These are phyloP conservation scores for Cruciata laevipes DNA, from an alignment of 257 asterid species.

Conservation along the genomic window DNA sequence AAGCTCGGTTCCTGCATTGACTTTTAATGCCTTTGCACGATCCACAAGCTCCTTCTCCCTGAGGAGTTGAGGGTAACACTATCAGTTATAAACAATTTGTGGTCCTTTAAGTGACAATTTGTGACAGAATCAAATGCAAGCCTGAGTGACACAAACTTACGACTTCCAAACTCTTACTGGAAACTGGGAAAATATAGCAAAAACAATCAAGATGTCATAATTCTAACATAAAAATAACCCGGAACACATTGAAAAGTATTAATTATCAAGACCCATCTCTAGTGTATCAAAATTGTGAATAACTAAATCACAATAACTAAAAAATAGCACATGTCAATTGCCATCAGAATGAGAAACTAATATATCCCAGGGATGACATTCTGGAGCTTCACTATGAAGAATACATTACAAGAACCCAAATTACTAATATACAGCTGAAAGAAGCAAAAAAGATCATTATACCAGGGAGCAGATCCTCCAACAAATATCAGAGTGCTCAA, in stretches of 20 bases:
- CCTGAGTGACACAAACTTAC: not conserved
- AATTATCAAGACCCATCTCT: not conserved
- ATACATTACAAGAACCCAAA: not conserved
- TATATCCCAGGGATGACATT: not conserved
- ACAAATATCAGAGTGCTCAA: slow-evolving; percentile 33
- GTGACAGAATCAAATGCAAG: not conserved
- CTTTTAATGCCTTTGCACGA: slow-evolving; percentile 33
- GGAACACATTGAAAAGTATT: not conserved
- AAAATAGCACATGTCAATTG: not conserved
- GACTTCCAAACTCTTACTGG: not conserved
- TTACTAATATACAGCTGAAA: not conserved
- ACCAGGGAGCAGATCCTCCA: slow-evolving; percentile 41
- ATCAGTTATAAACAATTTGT: not conserved
- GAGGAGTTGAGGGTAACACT: not conserved
- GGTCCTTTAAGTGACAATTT: not conserved
- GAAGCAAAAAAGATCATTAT: slow-evolving; percentile 1
- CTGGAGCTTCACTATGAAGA: not conserved
- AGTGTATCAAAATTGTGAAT: not conserved
- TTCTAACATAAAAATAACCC: not conserved
- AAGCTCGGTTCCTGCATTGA: slow-evolving; percentile 42
- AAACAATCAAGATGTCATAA: not conserved
- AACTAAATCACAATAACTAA: not conserved
- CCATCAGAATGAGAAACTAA: slow-evolving; percentile 6
- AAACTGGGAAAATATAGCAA: slow-evolving; percentile 1
- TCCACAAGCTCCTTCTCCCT: slow-evolving; percentile 39